These are phyloP conservation scores for Entonaema liquescens DNA, from an alignment of 495 filamentous ascomycete genomes.

Conservation along the genomic window DNA sequence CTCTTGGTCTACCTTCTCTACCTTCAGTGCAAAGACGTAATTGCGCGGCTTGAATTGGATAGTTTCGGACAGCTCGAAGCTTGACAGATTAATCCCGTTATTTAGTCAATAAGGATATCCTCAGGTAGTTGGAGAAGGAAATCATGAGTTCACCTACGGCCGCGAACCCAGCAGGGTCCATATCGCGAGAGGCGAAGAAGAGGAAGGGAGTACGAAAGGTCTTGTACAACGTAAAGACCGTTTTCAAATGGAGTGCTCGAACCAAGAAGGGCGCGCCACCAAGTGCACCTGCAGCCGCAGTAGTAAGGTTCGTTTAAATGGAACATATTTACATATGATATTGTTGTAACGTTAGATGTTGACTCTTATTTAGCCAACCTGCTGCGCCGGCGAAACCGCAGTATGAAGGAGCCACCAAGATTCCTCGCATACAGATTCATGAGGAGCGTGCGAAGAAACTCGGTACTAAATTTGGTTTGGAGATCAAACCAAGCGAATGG, in stretches of 20 bases:
- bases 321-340: background rate
- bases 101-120: background rate
- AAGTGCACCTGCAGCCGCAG: slow-evolving; percentile 36
- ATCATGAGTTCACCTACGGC: slow-evolving; percentile 56
- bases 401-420: slow-evolving; percentile 49
- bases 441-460: slow-evolving; percentile 75
- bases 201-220: slow-evolving; percentile 70
- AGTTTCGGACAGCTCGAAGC: slow-evolving; percentile 4
- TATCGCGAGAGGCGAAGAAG: slow-evolving; percentile 59
- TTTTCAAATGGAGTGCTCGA: slow-evolving; percentile 62
- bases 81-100: slow-evolving; percentile 7
- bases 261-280: slow-evolving; percentile 52
- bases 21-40: slow-evolving; percentile 10
- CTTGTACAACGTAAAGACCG: slow-evolving; percentile 69
- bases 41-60: slow-evolving; percentile 20
- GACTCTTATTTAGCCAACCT: slow-evolving; percentile 29
- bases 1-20: slow-evolving; percentile 6
- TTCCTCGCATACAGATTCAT: slow-evolving; percentile 61
- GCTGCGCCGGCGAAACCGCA: slow-evolving; percentile 36
- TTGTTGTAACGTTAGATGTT: slow-evolving; percentile 16
- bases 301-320: slow-evolving; percentile 35
- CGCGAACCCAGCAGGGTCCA: slow-evolving; percentile 41
- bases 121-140: slow-evolving; percentile 3
- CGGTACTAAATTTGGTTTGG: slow-evolving; percentile 78
- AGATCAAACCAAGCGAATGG: slow-evolving; percentile 75